These are phyloP conservation scores for Hemileia vastatrix DNA, from an alignment of 1,284 basidiomycete species.

Conservation along the genomic window DNA sequence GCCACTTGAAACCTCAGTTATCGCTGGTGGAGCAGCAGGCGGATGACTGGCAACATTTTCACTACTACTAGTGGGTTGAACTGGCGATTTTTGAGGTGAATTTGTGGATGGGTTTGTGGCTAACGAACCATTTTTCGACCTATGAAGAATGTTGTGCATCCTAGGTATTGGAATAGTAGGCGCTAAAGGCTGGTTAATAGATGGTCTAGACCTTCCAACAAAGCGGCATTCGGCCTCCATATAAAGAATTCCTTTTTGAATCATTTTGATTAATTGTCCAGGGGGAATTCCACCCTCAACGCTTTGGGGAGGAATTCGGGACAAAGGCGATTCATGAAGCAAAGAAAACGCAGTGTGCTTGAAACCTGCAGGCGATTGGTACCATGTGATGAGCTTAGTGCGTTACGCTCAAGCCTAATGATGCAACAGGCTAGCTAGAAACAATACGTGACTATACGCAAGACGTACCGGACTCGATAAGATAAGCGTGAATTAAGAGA, in stretches of 20 bases:
- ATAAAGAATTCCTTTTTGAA: conserved; percentile 69
- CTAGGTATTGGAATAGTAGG: no score
- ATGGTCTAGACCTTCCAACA: no score
- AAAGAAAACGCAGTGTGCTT: conserved; percentile 66
- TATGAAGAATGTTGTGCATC: no score
- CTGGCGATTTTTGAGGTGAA: no score
- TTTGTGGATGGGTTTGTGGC: no score
- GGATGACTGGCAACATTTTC: no score
- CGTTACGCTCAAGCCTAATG: neutral
- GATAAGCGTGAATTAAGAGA: conserved; percentile 68
- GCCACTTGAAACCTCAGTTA: no score
- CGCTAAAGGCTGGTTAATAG: no score
- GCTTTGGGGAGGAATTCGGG: conserved; percentile 50
- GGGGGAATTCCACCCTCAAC: conserved; percentile 56
- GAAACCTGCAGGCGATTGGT: conserved; percentile 52
- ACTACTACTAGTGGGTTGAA: no score
- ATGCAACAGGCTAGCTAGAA: conserved; percentile 16
- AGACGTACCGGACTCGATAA: conserved; percentile 61
- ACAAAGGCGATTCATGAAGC: conserved; percentile 57
- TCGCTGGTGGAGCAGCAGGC: no score
- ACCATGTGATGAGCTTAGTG: neutral
- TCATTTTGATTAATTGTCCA: conserved; percentile 66
- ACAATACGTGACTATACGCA: no score
- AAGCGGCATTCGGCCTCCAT: conserved; percentile 74
- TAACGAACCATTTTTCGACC: no score